Evolutionary conservation across 2,329 filamentous ascomycete genomes (phyloP).

Genomic region (Colletotrichum musicola): DNA sequence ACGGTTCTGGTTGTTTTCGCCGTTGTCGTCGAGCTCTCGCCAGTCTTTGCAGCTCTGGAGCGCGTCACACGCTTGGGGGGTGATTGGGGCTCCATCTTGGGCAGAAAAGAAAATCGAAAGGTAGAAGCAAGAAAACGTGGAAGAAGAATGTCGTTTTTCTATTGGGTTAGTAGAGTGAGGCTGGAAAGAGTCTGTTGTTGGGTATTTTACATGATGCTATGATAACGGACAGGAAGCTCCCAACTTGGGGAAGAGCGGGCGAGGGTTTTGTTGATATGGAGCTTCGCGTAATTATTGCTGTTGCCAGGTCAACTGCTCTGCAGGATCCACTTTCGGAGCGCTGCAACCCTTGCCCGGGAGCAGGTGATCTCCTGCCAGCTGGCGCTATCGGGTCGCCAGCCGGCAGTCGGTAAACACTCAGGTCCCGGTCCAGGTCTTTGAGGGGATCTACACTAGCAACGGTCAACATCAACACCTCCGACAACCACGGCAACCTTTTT

Average conservation of each 20-base stretch:
- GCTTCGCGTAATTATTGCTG: slow-evolving; percentile 36
- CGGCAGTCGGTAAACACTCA: not conserved
- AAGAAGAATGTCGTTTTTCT: slow-evolving; percentile 17
- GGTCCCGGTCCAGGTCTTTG: not conserved
- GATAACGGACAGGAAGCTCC: slow-evolving; percentile 14
- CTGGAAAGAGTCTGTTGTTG: slow-evolving; percentile 17
- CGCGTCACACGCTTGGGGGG: slow-evolving; percentile 72
- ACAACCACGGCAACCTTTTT: not conserved
- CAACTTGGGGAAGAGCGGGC: slow-evolving; percentile 26
- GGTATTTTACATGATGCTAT: slow-evolving; percentile 34
- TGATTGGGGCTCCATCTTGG: slow-evolving; percentile 63
- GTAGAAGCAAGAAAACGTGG: slow-evolving; percentile 17
- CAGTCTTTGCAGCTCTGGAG: slow-evolving; percentile 57
- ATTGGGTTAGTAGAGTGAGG: slow-evolving; percentile 27
- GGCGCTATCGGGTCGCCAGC: not conserved
- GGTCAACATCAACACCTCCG: not conserved
- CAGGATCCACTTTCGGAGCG: slow-evolving; percentile 23
- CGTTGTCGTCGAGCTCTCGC: slow-evolving; percentile 46
- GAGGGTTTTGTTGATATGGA: slow-evolving; percentile 40
- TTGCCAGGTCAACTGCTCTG: slow-evolving; percentile 32
- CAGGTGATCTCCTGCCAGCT: slow-evolving; percentile 17
- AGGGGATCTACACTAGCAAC: not conserved
- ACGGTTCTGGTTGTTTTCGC: slow-evolving; percentile 59
- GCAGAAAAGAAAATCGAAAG: not conserved
- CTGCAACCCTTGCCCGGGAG: slow-evolving; percentile 30